A percentile compares a stretch with the other conserved stretches of the same genome.
Evolutionary conservation across 2,329 filamentous ascomycete species (phyloP).

Genomic region (Claviceps digitariae): DNA sequence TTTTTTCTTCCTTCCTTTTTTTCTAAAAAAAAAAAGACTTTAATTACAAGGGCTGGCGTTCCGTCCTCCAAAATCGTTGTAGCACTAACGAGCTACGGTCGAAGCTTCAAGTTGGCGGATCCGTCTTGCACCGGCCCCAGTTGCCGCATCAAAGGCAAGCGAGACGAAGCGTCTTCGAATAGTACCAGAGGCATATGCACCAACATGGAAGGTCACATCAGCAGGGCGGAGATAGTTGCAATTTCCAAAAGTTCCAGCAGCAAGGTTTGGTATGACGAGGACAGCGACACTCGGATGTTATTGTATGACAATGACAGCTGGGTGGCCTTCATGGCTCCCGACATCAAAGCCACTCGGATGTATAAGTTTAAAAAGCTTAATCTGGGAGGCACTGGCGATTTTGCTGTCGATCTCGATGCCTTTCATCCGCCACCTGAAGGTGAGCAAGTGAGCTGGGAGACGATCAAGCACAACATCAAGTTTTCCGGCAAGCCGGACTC

Average conservation of each 20-base stretch:
- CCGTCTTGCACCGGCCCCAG: slow-evolving; percentile 10
- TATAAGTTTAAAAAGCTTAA: background rate
- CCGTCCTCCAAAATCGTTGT: slow-evolving; percentile 14
- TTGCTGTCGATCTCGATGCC: slow-evolving; percentile 4
- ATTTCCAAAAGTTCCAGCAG: background rate
- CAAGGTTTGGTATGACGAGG: background rate
- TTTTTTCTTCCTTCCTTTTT: no score
- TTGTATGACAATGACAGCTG: background rate
- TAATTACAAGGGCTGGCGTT: slow-evolving; percentile 14
- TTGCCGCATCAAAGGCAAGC: slow-evolving; percentile 11
- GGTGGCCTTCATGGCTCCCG: slow-evolving; percentile 1
- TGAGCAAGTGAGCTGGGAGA: background rate
- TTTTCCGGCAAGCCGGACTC: background rate
- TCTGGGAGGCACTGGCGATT: slow-evolving; percentile 3
- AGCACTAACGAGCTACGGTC: slow-evolving; percentile 15
- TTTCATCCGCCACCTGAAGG: background rate
- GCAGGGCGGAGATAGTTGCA: slow-evolving; percentile 13
- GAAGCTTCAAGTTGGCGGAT: slow-evolving; percentile 16
- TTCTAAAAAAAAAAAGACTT: background rate
- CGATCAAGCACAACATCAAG: background rate
- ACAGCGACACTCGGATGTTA: background rate
- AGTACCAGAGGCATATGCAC: slow-evolving; percentile 14
- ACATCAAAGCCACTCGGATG: background rate
- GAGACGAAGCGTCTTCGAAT: slow-evolving; percentile 4
- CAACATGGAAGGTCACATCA: slow-evolving; percentile 13